Base-by-base conservation (phyloP, 306 rosid genomes). In the Alnus rubra region DNA sequence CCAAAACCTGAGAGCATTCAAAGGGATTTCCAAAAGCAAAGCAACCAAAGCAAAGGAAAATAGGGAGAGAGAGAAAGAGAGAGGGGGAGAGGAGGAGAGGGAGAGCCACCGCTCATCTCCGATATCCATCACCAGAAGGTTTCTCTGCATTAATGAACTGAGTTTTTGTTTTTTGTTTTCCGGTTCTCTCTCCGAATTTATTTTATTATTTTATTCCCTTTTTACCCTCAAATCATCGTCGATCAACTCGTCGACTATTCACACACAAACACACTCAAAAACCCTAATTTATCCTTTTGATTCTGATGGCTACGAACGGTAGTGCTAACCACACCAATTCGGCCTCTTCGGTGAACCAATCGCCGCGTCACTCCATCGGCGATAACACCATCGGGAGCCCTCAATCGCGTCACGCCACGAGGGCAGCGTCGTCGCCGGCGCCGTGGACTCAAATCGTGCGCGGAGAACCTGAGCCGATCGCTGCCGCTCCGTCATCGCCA, bases 381-480 rank as follows among this genome's bases (percentile, higher is more conserved):
- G 69, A 12, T 19, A 86, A 81, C 30, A 60, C 49, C 58, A 71
- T 70, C 47, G 47, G 81, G 35, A 69, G 83, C 71, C 88, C 85
- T 19, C 89, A 83, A 76, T 60, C 91, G 48, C 91, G 90, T 0
- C 88, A 86, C n/a, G 54, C 39, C 12, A 1, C 82, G 18, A 83
- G 84, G 13, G 60, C 77, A 2, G 68, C 9, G 49, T 75, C 6
- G 76, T 37, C 52, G 31, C 84, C 53, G 42, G 77, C 91, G 16
- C 87, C 92, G 15, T 90, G 95, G 95, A 87, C 79, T 5, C 89
- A 88, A 70, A 45, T 88, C 52, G 88, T 93, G 4, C 85, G 89
- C 4, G 90, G 89, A 4, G 97, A 94, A 74, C 79, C 87, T 68
- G 98, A 93, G 67, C 74, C 85, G 8, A 72, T 77, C 75, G 58